phyloP scores from a whole-genome alignment of 768 basidiomycete species.

The Russula compacta region DNA sequence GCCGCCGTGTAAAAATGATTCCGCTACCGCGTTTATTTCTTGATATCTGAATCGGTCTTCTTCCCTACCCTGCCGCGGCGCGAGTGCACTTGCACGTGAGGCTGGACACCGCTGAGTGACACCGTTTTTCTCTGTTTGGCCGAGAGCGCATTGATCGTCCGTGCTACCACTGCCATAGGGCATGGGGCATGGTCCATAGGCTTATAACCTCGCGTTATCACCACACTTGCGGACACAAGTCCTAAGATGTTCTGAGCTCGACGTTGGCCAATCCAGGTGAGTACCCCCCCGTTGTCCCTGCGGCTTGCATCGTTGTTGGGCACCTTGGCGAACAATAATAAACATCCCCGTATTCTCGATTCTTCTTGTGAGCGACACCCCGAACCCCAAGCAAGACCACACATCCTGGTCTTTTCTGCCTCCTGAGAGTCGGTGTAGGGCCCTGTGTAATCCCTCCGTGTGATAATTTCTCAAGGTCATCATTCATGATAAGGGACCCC shows the following conservation, averaged over 20 bases:
- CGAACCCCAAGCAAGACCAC: neutral
- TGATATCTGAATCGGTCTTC: conserved; percentile 19
- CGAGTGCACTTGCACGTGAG: neutral
- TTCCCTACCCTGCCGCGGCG: neutral
- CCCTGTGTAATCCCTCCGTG: neutral
- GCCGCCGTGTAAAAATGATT: conserved; percentile 17
- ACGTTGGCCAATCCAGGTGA: conserved; percentile 1
- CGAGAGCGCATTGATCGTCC: conserved; percentile 17
- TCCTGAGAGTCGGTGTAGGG: neutral
- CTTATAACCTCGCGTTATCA: neutral
- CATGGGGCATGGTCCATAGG: conserved; percentile 17
- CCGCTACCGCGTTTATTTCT: conserved; percentile 11
- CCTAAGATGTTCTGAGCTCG: neutral
- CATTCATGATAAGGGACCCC: neutral
- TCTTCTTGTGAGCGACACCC: neutral
- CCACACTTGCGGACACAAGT: neutral
- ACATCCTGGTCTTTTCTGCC: neutral
- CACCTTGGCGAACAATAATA: conserved; percentile 1
- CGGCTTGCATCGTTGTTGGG: neutral
- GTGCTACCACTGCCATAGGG: conserved; percentile 12
- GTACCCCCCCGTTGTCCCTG: neutral
- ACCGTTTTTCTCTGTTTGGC: conserved; percentile 6
- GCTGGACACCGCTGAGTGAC: conserved; percentile 15
- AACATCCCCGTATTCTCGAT: neutral
- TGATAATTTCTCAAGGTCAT: neutral